These are phyloP conservation scores for Yueomyces sinensis DNA, from an alignment of 805 yeast species.

Conservation along the genomic window DNA sequence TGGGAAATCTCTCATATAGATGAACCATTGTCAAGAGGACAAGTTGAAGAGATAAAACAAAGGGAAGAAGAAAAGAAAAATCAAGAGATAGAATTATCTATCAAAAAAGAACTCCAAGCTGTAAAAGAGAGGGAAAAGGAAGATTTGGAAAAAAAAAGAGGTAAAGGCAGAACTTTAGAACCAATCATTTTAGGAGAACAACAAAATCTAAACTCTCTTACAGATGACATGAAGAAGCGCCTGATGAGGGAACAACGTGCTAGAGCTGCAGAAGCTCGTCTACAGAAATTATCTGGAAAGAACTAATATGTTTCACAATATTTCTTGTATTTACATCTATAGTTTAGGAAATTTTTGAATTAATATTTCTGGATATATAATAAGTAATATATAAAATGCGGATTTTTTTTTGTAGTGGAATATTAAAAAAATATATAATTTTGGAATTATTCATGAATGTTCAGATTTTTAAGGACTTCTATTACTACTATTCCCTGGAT, in stretches of 20 bases:
- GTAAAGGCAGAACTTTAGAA: conserved; percentile 26
- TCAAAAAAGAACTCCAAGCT: conserved; percentile 14
- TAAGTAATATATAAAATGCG: too few species aligned
- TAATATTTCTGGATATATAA: too few species aligned
- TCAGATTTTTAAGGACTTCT: too few species aligned
- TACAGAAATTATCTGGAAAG: conserved; percentile 23
- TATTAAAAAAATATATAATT: too few species aligned
- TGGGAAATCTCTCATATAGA: conserved; percentile 64
- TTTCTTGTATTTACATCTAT: too few species aligned
- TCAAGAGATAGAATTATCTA: conserved; percentile 25
- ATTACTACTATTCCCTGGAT: too few species aligned
- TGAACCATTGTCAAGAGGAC: conserved; percentile 40
- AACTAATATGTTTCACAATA: neutral
- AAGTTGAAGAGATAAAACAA: conserved; percentile 33
- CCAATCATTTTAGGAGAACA: conserved; percentile 18
- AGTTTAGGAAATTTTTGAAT: too few species aligned
- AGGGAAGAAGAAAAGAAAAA: conserved; percentile 27
- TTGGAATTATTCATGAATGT: too few species aligned
- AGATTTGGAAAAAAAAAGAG: conserved; percentile 14
- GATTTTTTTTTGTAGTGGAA: too few species aligned
- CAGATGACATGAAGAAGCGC: conserved; percentile 60
- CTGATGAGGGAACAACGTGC: conserved; percentile 92
- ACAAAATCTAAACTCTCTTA: conserved; percentile 44
- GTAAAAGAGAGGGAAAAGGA: conserved; percentile 17
- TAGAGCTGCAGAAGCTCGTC: conserved; percentile 88